A percentile compares a stretch with the other conserved stretches of the same genome.
Conservation (phyloP, 2,329 filamentous ascomycete species). For the Fusarium pseudograminearum region DNA sequence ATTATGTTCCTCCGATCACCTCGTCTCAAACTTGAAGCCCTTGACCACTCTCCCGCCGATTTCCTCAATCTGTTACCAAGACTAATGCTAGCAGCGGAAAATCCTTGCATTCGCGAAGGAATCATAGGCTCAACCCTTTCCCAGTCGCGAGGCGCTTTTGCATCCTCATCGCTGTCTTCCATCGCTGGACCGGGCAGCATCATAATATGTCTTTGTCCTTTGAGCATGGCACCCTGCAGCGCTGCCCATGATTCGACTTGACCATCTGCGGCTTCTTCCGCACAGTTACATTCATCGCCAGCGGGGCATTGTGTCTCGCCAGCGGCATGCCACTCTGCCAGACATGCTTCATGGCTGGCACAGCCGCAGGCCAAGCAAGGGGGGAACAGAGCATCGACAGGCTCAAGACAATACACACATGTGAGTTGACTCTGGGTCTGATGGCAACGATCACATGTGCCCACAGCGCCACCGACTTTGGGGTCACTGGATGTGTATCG, state of each 20-base stretch:
- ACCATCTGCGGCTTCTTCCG: constrained; percentile 66
- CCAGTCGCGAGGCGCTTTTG: constrained; percentile 45
- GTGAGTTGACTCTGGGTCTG: constrained; percentile 67
- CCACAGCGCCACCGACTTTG: constrained; percentile 60
- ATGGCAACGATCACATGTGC: constrained; percentile 65
- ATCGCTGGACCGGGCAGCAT: constrained; percentile 49
- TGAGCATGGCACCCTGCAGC: constrained; percentile 54
- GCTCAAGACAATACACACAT: constrained; percentile 73
- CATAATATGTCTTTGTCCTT: constrained; percentile 43
- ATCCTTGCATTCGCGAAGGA: constrained; percentile 42
- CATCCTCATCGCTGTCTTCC: constrained; percentile 49
- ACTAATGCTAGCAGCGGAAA: constrained; percentile 59
- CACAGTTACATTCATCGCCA: constrained; percentile 73
- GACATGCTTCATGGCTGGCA: constrained; percentile 69
- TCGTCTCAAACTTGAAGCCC: constrained; percentile 57
- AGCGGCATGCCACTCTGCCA: constrained; percentile 68
- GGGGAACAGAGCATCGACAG: constrained; percentile 69
- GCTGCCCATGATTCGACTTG: constrained; percentile 72
- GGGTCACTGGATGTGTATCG: constrained; percentile 59
- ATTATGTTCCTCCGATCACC: constrained; percentile 44
- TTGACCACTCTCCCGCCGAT: constrained; percentile 61
- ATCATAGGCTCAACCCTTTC: constrained; percentile 45
- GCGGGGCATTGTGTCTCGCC: constrained; percentile 70
- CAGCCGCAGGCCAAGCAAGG: constrained; percentile 74
- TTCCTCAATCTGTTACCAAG: constrained; percentile 63